Base-by-base conservation (phyloP, 805 yeast genomes). In the Yamadazyma tumulicola region DNA sequence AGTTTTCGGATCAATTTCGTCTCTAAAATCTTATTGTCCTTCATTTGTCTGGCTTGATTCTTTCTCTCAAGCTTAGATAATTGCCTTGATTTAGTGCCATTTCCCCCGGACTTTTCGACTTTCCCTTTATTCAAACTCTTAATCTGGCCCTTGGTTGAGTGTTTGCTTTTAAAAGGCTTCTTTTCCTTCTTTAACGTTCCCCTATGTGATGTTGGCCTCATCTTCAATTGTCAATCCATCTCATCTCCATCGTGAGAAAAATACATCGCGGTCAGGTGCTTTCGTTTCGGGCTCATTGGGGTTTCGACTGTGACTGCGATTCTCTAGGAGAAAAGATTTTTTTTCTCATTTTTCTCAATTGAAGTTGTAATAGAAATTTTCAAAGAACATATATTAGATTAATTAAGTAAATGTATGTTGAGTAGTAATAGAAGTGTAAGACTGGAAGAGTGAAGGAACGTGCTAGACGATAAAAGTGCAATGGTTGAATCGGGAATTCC, bases 101-200 rank as follows among this genome's bases (percentile, higher is more conserved):
- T 67, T 33, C 67, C 55, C 14, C 47, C 33, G 20, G 49, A 40
- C 49, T 81, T 84, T 53, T 89, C 97, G 22, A 91, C 85, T 57
- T 87, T 89, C 41, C 97, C 97, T 53, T 84, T 89, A 49, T 67
- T 68, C 39, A 77, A 69, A 45, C 86, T 85, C 55, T 88, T 94
- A 51, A 91, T 59, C 22, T 88, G 77, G 41, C 96, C 84, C 55
- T 93, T 93, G 10, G 95, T 77, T 14, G 96, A 76, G 67, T 93
- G 98, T 55, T 81, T 84, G 2, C 95, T 77, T 57, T 93, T 94
- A 72, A 87, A 94, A 7, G 89, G 74, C 64, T 93, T 93, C 52
- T 91, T 95, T 31, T 79, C 79, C 53, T 80, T 81, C 60, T 87
- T 91, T 29, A 85, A 64, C 3, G 95, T 78, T 9, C 91, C 72